These are phyloP conservation scores for Prinsepia uniflora DNA, from an alignment of 306 rosid genomes.

Conservation along the genomic window DNA sequence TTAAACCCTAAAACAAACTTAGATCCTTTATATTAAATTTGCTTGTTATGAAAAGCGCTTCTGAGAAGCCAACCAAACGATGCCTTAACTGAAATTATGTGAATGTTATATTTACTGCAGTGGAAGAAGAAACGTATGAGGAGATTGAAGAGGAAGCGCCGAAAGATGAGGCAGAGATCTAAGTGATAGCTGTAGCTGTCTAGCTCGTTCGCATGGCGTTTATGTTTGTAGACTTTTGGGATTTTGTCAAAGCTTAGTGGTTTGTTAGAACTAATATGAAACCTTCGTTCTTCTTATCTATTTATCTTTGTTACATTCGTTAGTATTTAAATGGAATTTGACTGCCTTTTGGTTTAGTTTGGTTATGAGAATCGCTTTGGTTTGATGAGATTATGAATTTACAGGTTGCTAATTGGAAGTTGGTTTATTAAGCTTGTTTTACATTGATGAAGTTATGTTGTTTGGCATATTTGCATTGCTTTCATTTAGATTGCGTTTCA, in stretches of 20 bases:
- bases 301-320: neutral
- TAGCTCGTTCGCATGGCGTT: slow-evolving; percentile 9
- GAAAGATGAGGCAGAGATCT: slow-evolving; percentile 60
- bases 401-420: neutral
- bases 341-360: neutral
- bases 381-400: neutral
- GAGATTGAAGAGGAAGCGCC: slow-evolving; percentile 50
- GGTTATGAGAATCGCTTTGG: neutral
- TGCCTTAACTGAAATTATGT: neutral
- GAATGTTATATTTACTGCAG: neutral
- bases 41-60: neutral
- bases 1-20: neutral
- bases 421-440: no score
- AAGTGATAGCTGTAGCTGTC: slow-evolving; percentile 24
- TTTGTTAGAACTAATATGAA: slow-evolving; percentile 8
- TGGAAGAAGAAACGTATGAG: slow-evolving; percentile 59
- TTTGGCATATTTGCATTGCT: neutral
- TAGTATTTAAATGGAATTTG: neutral
- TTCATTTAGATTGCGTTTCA: no score
- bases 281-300: neutral
- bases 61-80: neutral
- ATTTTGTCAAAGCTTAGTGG: slow-evolving; percentile 4
- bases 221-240: slow-evolving; percentile 11
- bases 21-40: neutral
- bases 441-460: neutral